These are phyloP conservation scores for Populus ilicifolia DNA, from an alignment of 345 rosid genomes.

Conservation along the genomic window DNA sequence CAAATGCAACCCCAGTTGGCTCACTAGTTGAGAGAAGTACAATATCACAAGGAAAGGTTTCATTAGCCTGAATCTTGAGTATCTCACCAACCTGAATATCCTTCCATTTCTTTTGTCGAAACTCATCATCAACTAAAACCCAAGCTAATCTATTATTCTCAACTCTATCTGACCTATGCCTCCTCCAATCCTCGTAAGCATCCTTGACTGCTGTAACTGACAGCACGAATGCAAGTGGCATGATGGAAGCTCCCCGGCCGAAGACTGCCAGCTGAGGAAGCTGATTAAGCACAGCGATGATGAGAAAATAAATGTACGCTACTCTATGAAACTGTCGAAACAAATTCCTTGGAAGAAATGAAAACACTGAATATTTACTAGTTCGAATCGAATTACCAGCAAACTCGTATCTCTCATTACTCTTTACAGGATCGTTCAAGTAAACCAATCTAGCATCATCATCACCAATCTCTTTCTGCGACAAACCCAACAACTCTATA, in stretches of 20 bases:
- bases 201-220: slow-evolving; percentile 11
- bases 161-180: not conserved
- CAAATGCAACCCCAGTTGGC: not conserved
- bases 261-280: not conserved
- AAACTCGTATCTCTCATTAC: not conserved
- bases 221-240: slow-evolving; percentile 5
- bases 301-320: slow-evolving; percentile 11
- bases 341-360: slow-evolving; percentile 9
- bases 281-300: slow-evolving; percentile 1
- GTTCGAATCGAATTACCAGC: slow-evolving; percentile 1
- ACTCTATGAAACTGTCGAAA: slow-evolving; percentile 14
- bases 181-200: slow-evolving; percentile 14
- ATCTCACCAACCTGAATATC: slow-evolving; percentile 1
- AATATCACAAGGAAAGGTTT: not conserved
- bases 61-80: not conserved
- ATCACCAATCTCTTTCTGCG: not conserved
- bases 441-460: not conserved
- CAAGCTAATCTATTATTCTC: slow-evolving; percentile 1
- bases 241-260: not conserved
- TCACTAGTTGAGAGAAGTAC: not conserved
- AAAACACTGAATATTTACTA: slow-evolving; percentile 1
- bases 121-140: not conserved
- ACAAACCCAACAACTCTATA: not conserved
- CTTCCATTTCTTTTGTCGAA: slow-evolving; percentile 3
- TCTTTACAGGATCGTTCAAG: not conserved